Conservation (phyloP, 2,329 filamentous ascomycete species). For the Didymella exigua region DNA sequence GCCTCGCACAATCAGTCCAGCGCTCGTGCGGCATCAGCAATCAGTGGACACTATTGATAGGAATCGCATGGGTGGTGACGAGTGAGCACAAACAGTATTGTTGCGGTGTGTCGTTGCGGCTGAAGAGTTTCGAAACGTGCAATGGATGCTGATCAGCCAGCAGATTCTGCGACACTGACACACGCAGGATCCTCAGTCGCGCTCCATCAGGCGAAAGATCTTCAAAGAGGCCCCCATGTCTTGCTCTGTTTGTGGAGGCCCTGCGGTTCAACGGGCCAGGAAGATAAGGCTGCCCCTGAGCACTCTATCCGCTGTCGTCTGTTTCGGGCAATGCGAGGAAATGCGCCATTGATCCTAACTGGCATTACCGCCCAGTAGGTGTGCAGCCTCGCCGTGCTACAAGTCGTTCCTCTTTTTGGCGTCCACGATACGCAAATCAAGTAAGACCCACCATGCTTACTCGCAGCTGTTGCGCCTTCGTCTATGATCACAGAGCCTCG, state of each 20-base stretch:
- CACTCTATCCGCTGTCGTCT: neutral
- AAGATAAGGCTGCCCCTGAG: constrained; percentile 14
- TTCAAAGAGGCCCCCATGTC: constrained; percentile 12
- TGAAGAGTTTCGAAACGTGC: constrained; percentile 12
- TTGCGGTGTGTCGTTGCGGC: constrained; percentile 11
- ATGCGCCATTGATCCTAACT: constrained; percentile 1
- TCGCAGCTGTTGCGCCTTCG: constrained; percentile 10
- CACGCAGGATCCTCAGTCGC: constrained; percentile 7
- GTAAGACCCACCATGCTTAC: constrained; percentile 34
- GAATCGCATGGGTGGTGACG: neutral
- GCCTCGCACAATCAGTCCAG: constrained; percentile 11
- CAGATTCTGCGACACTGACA: constrained; percentile 17
- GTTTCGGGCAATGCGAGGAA: constrained; percentile 2
- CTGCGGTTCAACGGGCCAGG: constrained; percentile 16
- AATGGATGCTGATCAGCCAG: constrained; percentile 11
- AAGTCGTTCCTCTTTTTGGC: constrained; percentile 11
- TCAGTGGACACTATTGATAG: neutral
- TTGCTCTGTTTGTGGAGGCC: constrained; percentile 16
- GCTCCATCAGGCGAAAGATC: constrained; percentile 16
- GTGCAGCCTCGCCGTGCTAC: constrained; percentile 16
- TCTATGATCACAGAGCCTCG: constrained; percentile 19
- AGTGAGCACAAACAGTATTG: constrained; percentile 1
- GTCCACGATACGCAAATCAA: constrained; percentile 18
- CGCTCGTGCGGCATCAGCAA: constrained; percentile 15
- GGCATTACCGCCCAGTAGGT: constrained; percentile 1